phyloP scores from a whole-genome alignment of 1,284 basidiomycete genomes.

The Ceratobasidium sp. region DNA sequence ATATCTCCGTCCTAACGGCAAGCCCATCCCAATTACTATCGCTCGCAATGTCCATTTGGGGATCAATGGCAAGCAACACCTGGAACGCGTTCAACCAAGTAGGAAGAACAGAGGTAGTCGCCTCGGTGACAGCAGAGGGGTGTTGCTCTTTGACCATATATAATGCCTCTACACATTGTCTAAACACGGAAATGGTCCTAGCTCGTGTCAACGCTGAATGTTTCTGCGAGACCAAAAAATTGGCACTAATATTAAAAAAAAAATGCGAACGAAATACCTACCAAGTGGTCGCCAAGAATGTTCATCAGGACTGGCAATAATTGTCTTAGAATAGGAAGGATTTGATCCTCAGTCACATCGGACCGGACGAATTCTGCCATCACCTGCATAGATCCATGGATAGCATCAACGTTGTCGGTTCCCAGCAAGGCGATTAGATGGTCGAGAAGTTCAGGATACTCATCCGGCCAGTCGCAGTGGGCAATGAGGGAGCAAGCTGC shows the following conservation, averaged over 20 bases:
- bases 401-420: slow-evolving; percentile 70
- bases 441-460: slow-evolving; percentile 82
- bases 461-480: slow-evolving; percentile 91
- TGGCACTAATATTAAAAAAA: too few relatives aligned
- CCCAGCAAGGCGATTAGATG: slow-evolving; percentile 77
- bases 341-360: slow-evolving; percentile 90
- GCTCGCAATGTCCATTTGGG: slow-evolving; percentile 63
- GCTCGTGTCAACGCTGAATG: slow-evolving; percentile 82
- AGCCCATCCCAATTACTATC: slow-evolving; percentile 77
- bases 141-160: slow-evolving; percentile 95
- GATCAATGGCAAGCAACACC: slow-evolving; percentile 72
- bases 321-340: slow-evolving; percentile 83
- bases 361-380: slow-evolving; percentile 90
- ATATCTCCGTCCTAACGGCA: slow-evolving; percentile 76
- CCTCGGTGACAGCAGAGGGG: slow-evolving; percentile 83
- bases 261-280: too few relatives aligned
- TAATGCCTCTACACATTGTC: slow-evolving; percentile 86
- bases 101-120: slow-evolving; percentile 79
- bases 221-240: slow-evolving; percentile 51
- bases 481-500: slow-evolving; percentile 59
- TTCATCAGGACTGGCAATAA: slow-evolving; percentile 82
- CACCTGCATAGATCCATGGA: slow-evolving; percentile 95
- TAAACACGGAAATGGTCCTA: slow-evolving; percentile 85
- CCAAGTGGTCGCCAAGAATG: slow-evolving; percentile 79
- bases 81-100: slow-evolving; percentile 89